Evolutionary conservation across 1,284 basidiomycete genomes (phyloP), one percentile per base, ranked within the genome.

Genomic region (Cryptococcus amylolentus): DNA sequence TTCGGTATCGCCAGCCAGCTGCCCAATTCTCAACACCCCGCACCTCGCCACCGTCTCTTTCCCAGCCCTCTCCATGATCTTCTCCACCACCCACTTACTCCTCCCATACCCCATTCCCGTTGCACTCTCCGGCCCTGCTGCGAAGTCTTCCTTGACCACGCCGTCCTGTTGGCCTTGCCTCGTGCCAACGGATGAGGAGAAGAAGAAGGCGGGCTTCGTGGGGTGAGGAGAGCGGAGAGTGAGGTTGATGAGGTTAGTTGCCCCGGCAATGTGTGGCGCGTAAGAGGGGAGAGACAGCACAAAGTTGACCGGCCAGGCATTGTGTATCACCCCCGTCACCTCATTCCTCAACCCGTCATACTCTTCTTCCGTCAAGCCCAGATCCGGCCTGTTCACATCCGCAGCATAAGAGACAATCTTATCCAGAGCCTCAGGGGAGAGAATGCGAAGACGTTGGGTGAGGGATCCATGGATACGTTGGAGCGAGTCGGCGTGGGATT

Each of bases 11-110:
- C 83, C 81, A 9, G 81, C 82, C 64, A 85, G 66, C 62, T 78
- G 76, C 9, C 75, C 76, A 31, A 77, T 72, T 27, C 83, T 68
- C 27, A 84, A 61, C 2, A 83, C 77, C 8, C 78, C 79, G 5
- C 77, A 77, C 26, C 67, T 56, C 14, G 81, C 68, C 6, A 51
- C 5, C 62, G 67, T 31, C 64, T 77, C 43, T 60, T 64, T 39
- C 63, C 67, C 28, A 66, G 73, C 35, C 76, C 80, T 41, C 61
- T 82, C 76, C 62, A 81, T 82, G 0, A 86, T 54, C 63, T 81
- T 82, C 75, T 86, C 85, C 0, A 80, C 81, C 0, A 85, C 82
- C 84, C 84, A 86, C 66, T 86, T 86, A 52, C 73, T 79, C 51
- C 80, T 68, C 5, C 82, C 84, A 62, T 86, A 86, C 26, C 84